Percentiles rank a stretch among this genome's conserved stretches.
These are phyloP conservation scores for Takashimella tepidaria DNA, from an alignment of 1,284 basidiomycete genomes.

Conservation along the genomic window DNA sequence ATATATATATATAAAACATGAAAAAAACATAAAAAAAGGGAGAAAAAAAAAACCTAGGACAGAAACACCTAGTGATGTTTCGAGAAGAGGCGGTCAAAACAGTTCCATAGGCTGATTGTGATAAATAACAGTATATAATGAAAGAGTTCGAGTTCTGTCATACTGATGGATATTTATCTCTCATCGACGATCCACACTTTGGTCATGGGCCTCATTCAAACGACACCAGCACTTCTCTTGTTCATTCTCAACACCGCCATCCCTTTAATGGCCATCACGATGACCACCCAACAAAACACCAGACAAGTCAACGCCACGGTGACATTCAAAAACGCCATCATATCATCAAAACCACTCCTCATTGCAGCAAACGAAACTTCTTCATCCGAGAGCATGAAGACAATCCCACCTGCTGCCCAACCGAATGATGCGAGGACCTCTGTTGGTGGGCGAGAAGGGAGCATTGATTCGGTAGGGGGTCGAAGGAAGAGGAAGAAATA, in stretches of 20 bases:
- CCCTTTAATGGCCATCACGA: conserved; percentile 69
- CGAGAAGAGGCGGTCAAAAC: no score
- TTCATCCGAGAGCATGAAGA: conserved; percentile 88
- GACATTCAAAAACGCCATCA: conserved; percentile 46
- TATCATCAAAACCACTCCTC: conserved; percentile 80
- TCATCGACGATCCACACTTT: no score
- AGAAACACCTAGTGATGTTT: no score
- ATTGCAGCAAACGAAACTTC: conserved; percentile 88
- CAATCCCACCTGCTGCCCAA: conserved; percentile 74
- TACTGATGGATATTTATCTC: no score
- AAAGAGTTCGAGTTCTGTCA: no score
- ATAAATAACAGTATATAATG: no score
- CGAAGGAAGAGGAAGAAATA: conserved; percentile 92
- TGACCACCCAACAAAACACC: conserved; percentile 71
- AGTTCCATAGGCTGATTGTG: no score
- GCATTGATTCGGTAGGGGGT: conserved; percentile 55
- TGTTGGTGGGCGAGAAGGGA: conserved; percentile 90
- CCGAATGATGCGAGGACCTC: conserved; percentile 86
- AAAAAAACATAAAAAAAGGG: no score
- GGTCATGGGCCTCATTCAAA: no score
- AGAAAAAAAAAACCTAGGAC: no score
- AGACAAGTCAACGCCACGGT: conserved; percentile 72
- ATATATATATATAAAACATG: no score
- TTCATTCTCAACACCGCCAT: conserved; percentile 50
- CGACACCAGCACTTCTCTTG: no score